Base-by-base conservation (phyloP, 768 basidiomycete species). In the Rhizopogon vulgaris region DNA sequence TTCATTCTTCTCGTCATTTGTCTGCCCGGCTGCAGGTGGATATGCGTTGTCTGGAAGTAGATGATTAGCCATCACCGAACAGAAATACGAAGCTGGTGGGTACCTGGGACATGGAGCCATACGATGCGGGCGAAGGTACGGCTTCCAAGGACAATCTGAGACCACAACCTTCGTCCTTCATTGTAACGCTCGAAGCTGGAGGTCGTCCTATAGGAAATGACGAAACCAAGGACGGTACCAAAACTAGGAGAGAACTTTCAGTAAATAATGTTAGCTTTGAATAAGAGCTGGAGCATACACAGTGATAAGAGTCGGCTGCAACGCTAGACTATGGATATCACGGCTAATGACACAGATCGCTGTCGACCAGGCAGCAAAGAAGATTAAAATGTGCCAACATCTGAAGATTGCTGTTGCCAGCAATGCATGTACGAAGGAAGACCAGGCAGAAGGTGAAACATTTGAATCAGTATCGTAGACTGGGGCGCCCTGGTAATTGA, bases 121-220 rank as follows among this genome's bases (percentile, higher is more conserved):
- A 82, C 73, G 0, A 77, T 74, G 15, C 86, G 72, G 0, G 84
- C 75, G 62, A 86, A 73, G 2, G 77, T 81, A 37, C 84, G 75
- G 59, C 61, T 71, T 61, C 58, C 70, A 27, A 80, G 64, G 41
- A 81, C 77, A n/a, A 87, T 82, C 55, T 83, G 78, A 3, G 83
- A 82, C 86, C 86, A 88, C 5, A 80, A 68, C 47, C 75, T 69
- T 49, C 86, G 69, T 22, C 86, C 86, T 59, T 88, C 85, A 51
- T 87, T 87, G 64, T 87, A 87, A n/a, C 84, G 71, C 63, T 86
- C 84, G 58, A 85, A 86, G 37, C 83, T 84, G 4, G 84, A 81
- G 10, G 83, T 86, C 9, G 85, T 86, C 52, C 84, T 65, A 63
- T 84, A 85, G 0, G 84, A 84, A 48, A 87, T 80, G 34, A 87